phyloP scores from a whole-genome alignment of 495 filamentous ascomycete genomes.

The Aspergillus nidulans region DNA sequence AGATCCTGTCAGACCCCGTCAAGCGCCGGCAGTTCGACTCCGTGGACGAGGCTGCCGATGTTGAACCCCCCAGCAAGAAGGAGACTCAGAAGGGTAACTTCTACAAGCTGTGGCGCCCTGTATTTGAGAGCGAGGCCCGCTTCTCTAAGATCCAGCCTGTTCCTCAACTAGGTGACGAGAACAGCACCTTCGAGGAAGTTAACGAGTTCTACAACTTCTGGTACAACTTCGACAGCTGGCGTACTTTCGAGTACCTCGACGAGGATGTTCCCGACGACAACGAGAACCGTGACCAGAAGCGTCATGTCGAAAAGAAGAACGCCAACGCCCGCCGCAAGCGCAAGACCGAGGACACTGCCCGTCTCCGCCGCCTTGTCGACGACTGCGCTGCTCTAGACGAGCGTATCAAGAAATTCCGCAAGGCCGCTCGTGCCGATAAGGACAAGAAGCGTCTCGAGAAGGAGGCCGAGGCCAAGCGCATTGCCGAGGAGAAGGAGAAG shows the following conservation, averaged over 20 bases:
- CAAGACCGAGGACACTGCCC: constrained; percentile 94
- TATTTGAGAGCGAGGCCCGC: constrained; percentile 84
- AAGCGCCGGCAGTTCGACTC: constrained; percentile 96
- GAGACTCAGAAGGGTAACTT: constrained; percentile 76
- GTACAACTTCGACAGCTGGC: constrained; percentile 99
- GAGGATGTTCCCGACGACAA: constrained; percentile 98
- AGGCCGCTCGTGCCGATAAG: constrained; percentile 85
- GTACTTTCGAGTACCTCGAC: constrained; percentile 95
- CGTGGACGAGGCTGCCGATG: constrained; percentile 87
- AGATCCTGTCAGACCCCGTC: constrained; percentile 84
- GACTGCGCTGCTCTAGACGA: constrained; percentile 77
- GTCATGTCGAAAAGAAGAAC: constrained; percentile 96
- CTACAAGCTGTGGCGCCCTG: constrained; percentile 86
- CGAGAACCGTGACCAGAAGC: constrained; percentile 98
- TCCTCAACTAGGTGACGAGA: constrained; percentile 76
- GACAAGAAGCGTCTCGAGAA: constrained; percentile 88
- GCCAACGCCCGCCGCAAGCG: constrained; percentile 95
- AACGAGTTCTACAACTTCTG: constrained; percentile 98
- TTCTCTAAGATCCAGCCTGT: constrained; percentile 91
- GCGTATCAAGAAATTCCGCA: constrained; percentile 93
- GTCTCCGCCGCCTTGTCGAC: constrained; percentile 84
- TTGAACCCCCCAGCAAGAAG: constrained; percentile 90
- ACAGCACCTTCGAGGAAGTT: constrained; percentile 80
- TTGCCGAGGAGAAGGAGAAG: constrained; percentile 71
- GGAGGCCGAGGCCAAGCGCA: constrained; percentile 85